Conservation (phyloP, 2,329 filamentous ascomycete species). For the Berkeleyomyces basicola region DNA sequence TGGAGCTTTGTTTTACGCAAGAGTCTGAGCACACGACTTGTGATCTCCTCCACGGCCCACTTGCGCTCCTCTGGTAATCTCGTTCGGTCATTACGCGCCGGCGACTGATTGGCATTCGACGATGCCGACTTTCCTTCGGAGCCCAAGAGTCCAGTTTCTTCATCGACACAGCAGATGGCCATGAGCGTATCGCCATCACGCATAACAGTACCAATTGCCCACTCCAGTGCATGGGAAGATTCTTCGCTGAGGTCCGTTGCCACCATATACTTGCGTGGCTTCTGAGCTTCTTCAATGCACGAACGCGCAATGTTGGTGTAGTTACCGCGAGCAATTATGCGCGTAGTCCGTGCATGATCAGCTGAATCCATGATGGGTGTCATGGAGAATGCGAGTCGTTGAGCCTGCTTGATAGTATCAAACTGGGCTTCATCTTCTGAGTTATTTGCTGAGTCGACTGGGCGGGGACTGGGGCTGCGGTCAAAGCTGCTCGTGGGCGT, state of each 20-base stretch:
- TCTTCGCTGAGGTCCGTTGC: constrained; percentile 90
- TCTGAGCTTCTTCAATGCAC: constrained; percentile 60
- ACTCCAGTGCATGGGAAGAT: constrained; percentile 86
- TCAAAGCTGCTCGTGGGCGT: constrained; percentile 82
- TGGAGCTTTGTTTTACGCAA: constrained; percentile 83
- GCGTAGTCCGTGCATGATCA: constrained; percentile 64
- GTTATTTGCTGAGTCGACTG: constrained; percentile 41
- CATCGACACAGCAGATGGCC: constrained; percentile 84
- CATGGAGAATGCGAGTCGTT: constrained; percentile 65
- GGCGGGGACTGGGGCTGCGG: constrained; percentile 33
- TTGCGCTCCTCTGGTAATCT: constrained; percentile 64
- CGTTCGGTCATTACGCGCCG: constrained; percentile 27
- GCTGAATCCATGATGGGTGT: constrained; percentile 64
- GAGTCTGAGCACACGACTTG: constrained; percentile 66
- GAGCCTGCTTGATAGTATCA: constrained; percentile 71
- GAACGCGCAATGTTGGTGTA: constrained; percentile 60
- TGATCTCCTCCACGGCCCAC: constrained; percentile 68
- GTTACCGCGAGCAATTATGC: constrained; percentile 81
- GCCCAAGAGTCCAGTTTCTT: constrained; percentile 51
- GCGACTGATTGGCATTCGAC: constrained; percentile 11
- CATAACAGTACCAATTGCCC: constrained; percentile 90
- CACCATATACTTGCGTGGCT: constrained; percentile 82
- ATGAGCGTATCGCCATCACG: constrained; percentile 88
- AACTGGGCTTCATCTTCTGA: constrained; percentile 78
- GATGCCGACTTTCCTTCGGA: constrained; percentile 10